These are phyloP conservation scores for Chaetomium tenue DNA, from an alignment of 495 filamentous ascomycete species.

Conservation along the genomic window DNA sequence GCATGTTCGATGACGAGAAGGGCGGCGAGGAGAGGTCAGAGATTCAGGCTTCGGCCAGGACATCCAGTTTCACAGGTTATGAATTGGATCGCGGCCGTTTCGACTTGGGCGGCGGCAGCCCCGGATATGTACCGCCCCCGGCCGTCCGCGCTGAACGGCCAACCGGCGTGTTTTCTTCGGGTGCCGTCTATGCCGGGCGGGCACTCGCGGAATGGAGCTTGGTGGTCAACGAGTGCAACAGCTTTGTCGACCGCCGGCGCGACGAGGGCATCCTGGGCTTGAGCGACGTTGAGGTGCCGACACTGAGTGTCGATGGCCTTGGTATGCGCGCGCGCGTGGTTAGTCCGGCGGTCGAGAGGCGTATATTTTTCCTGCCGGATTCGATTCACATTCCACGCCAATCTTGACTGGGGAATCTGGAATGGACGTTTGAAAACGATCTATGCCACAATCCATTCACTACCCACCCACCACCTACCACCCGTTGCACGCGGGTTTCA, in stretches of 20 bases:
- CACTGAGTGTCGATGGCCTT: constrained; percentile 80
- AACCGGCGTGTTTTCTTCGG: constrained; percentile 38
- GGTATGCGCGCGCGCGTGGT: constrained; percentile 11
- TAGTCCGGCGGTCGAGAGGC: background rate
- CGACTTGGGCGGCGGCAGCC: background rate
- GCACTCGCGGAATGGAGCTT: constrained; percentile 89
- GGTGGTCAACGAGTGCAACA: constrained; percentile 83
- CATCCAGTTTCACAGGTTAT: constrained; percentile 17
- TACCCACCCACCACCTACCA: no score
- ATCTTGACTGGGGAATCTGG: background rate
- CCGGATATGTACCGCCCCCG: background rate
- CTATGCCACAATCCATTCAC: no score
- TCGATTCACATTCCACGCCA: background rate
- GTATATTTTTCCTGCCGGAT: background rate
- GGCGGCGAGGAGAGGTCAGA: constrained; percentile 10
- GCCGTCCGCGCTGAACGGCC: constrained; percentile 37
- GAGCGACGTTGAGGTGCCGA: constrained; percentile 80
- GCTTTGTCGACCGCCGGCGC: constrained; percentile 82
- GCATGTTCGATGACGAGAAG: constrained; percentile 14
- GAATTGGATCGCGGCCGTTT: constrained; percentile 21
- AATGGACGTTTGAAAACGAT: no score
- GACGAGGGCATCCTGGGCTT: constrained; percentile 79
- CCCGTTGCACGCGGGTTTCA: no score
- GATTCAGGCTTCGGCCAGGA: constrained; percentile 13
- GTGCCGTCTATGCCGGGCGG: constrained; percentile 73